Base-by-base conservation (phyloP, 495 filamentous ascomycete genomes). In the Pseudomonodictys pantanalensis region DNA sequence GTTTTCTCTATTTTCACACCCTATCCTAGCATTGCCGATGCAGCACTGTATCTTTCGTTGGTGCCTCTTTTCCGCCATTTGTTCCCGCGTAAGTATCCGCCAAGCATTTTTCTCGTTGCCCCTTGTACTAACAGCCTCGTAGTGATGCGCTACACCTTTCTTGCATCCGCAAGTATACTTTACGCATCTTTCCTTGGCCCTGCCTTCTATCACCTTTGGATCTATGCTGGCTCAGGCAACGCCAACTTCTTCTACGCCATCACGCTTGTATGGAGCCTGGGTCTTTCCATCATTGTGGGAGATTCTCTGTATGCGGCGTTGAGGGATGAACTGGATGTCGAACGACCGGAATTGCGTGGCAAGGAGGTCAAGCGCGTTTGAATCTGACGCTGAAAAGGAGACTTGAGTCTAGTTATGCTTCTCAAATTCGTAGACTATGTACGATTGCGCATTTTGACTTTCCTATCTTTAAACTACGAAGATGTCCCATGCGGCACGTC, bases 241-340 rank as follows among this genome's bases (percentile, higher is more conserved):
- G 93, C 93, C 38, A 98, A 98, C 71, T 98, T 98, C 76, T 98
- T 97, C 76, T 98, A 98, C 68, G 93, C 93, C 66, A 97, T 98
- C 69, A 98, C 93, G 3, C 80, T 98, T 0, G 93, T 97, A 15
- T 98, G 93, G 93, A 93, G 90, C 67, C 74, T 98, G 2, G 93
- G 90, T 0, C 77, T 91, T 35, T 91, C 89, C 0, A 78, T 90
- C 29, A 69, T 97, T 26, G 80, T 97, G 0, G 88, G 85, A 8
- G 93, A 98, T 68, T 78, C 85, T 44, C 74, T 96, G 2, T 98
- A 92, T 73, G 90, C 92, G 0, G 88, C 91, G 6, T 75, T 97
- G 41, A 73, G 92, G 50, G 93, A 98, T 63, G 95, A 98, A 72
- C 92, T 89, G 88, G 93, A 98, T 72, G 82, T 89, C 23, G 90